Evolutionary conservation across 1,284 basidiomycete species (phyloP), one percentile per base, ranked within the genome.

Genomic region (Sanghuangporus baumii): DNA sequence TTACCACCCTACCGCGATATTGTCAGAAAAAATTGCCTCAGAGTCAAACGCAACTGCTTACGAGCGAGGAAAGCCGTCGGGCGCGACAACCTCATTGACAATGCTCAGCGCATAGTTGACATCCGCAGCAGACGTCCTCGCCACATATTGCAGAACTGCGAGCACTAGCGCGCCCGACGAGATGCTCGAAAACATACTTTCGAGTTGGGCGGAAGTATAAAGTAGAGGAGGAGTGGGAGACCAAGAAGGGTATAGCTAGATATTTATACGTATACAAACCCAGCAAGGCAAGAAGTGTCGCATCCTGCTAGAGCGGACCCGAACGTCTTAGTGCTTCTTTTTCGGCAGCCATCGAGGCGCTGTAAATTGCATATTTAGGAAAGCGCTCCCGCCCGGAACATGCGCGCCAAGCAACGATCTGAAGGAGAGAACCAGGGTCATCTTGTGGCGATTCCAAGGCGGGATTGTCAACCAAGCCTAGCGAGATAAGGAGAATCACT

Each of bases 41-140:
- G 16, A 14, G 7, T 16, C 7, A 57, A 43, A 55, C 67, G 50
- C 48, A 47, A 16, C 16, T 12, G 52, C 66, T 20, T 58, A 79
- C 74, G 69, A 71, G 47, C 77, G 75, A 57, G 60, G 55, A 62
- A 73, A 78, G 31, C 79, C 79, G 70, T 80, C 78, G 3, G 78
- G 79, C 7, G 73, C 61, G 52, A 80, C 70, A 37, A 68, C 63
- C 16, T 54, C 59, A 61, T 80, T 80, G 20, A 67, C 68, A 23
- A 79, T 74, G 20, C 70, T 65, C 5, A 79, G 34, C 5, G 59
- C 16, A 52, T 18, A 40, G n/a, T 66, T 34, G 11, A 52, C 47
- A 37, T 57, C 55, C 18, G 55, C 55, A 14, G 55, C 55, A 12
- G 12, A 57, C 6, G 38, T 37, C 11, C 38, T 26, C 40, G 20